A percentile compares a stretch with the other conserved stretches of the same genome.
phyloP scores from a whole-genome alignment of 2,329 filamentous ascomycete genomes.

The Diaporthe citri region DNA sequence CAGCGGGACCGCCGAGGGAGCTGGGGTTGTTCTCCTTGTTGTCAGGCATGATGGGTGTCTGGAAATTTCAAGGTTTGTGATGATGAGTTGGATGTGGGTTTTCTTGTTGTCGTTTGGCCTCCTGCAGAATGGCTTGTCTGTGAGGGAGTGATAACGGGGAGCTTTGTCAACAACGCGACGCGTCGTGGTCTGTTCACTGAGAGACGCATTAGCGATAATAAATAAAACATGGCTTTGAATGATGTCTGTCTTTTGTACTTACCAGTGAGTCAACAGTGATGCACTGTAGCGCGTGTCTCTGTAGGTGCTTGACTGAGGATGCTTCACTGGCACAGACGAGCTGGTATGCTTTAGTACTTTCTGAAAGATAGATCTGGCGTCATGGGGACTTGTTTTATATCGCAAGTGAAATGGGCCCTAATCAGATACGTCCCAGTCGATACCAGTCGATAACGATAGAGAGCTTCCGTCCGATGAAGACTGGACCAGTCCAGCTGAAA shows the following conservation, averaged over 20 bases:
- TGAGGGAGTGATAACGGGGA: background rate
- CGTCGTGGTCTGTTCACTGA: background rate
- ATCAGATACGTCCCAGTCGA: background rate
- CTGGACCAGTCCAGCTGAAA: background rate
- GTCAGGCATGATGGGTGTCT: background rate
- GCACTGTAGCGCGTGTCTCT: background rate
- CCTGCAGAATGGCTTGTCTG: background rate
- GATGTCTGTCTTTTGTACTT: background rate
- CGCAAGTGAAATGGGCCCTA: background rate
- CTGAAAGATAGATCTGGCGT: background rate
- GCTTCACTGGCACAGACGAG: background rate
- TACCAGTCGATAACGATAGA: conserved; percentile 4
- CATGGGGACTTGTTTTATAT: background rate
- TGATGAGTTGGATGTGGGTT: no score
- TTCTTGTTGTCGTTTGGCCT: background rate
- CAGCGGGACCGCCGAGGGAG: background rate
- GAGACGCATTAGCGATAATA: background rate
- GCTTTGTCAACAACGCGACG: background rate
- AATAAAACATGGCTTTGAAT: background rate
- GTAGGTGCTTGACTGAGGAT: background rate
- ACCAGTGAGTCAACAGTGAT: background rate
- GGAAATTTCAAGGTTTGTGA: background rate
- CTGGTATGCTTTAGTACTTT: background rate
- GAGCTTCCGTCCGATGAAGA: background rate
- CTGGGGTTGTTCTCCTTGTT: background rate